Conservation (phyloP, 2,329 filamentous ascomycete species). For the Clonostachys rhizophaga region DNA sequence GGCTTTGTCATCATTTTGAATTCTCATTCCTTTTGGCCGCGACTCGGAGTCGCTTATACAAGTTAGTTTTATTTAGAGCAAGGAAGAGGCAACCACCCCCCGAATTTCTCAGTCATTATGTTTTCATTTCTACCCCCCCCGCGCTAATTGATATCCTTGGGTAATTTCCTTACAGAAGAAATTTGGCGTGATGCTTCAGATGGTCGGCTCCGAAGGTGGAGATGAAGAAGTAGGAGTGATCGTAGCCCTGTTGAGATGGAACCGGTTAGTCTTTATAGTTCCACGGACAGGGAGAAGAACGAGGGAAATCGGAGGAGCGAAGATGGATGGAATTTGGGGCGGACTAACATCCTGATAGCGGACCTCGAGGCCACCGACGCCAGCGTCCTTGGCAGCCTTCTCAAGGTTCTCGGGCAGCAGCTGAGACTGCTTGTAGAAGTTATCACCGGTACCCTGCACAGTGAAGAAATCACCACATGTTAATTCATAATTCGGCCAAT, state of each 20-base stretch:
- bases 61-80: too few species aligned
- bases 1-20: too few species aligned
- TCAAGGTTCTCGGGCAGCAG: slow-evolving; percentile 91
- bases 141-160: background rate
- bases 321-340: background rate
- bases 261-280: slow-evolving; percentile 1
- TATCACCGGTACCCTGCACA: slow-evolving; percentile 82
- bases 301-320: background rate
- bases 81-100: too few species aligned
- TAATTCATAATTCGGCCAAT: background rate
- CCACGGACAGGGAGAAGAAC: background rate
- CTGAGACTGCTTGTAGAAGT: slow-evolving; percentile 94
- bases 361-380: slow-evolving; percentile 67
- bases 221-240: slow-evolving; percentile 98
- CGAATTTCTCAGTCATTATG: too few species aligned
- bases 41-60: too few species aligned
- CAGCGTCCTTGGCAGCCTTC: slow-evolving; percentile 70
- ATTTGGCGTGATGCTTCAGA: slow-evolving; percentile 86
- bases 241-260: slow-evolving; percentile 60
- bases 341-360: slow-evolving; percentile 70
- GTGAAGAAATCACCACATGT: background rate
- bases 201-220: slow-evolving; percentile 87
- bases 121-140: too few species aligned
- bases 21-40: too few species aligned
- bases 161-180: slow-evolving; percentile 42